Evolutionary conservation across 1,284 basidiomycete genomes (phyloP), one percentile per base, ranked within the genome.

Genomic region (Irpex lacteus): DNA sequence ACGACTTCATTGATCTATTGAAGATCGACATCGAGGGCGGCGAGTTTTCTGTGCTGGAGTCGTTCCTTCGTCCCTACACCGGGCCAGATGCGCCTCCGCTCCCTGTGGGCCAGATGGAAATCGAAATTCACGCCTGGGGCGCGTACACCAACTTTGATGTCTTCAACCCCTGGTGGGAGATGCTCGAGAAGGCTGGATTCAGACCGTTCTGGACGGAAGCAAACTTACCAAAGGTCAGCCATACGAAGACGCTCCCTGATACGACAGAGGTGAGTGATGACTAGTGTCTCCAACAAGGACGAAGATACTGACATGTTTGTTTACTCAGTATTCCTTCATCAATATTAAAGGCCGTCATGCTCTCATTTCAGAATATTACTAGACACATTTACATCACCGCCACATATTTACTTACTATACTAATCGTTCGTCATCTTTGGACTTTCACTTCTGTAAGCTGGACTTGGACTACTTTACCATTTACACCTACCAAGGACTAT

Each of bases 11-110:
- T 52, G 81, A 83, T 63, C 72, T 83, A 47, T 78, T 83, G 66
- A 83, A 66, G 70, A 66, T 83, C 61, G 82, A 83, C 65, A 82
- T 83, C 54, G 82, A 83, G 65, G 79, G 78, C 60, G 72, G 72
- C 53, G 82, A 83, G 68, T 83, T 78, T 67, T 75, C 76, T 32
- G 73, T 78, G 7, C 72, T 83, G 5, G 70, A 69, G 7, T 69
- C 73, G 18, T 75, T 83, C 68, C 68, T 82, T 56, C 71, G 75
- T 49, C 66, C 68, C 52, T 71, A 61, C 59, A 15, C 34, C 26
- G 37, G 18, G 9, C 60, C 59, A 4, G 56, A 32, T 36, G 53
- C 37, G 19, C 65, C 65, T 9, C 44, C 32, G 52, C 60, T 80
- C 7, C 76, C 75, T 5, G 71, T 77, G 64, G 75, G 73, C 13